A percentile compares a stretch with the other conserved stretches of the same genome.
Conservation (phyloP, 2,329 filamentous ascomycete species). For the Botrytis elliptica region DNA sequence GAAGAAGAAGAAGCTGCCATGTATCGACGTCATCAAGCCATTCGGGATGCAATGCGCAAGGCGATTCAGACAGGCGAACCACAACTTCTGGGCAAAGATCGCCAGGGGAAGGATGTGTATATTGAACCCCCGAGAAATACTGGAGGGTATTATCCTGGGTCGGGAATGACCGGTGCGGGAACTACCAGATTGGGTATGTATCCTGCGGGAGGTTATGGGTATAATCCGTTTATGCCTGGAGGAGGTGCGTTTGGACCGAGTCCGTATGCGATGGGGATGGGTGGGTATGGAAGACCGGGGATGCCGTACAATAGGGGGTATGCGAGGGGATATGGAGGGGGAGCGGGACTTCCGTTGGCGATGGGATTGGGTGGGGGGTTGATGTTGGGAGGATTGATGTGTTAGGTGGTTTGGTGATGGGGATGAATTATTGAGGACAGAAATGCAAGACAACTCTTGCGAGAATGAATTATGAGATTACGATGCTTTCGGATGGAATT, state of each 20-base stretch:
- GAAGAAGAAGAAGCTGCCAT: slow-evolving; percentile 47
- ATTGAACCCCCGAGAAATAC: slow-evolving; percentile 50
- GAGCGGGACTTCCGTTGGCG: slow-evolving; percentile 46
- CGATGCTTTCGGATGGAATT: background rate
- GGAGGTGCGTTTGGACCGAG: slow-evolving; percentile 8
- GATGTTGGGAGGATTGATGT: slow-evolving; percentile 46
- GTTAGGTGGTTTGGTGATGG: slow-evolving; percentile 17
- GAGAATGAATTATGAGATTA: background rate
- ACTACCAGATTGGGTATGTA: slow-evolving; percentile 16
- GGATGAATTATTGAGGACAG: background rate
- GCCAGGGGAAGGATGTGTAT: slow-evolving; percentile 55
- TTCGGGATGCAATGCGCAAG: slow-evolving; percentile 50
- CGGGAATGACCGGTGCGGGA: slow-evolving; percentile 29
- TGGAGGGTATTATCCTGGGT: background rate
- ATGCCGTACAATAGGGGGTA: slow-evolving; percentile 48
- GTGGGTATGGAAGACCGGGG: slow-evolving; percentile 48
- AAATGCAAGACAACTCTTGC: background rate
- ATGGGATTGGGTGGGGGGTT: slow-evolving; percentile 48
- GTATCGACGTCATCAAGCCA: slow-evolving; percentile 51
- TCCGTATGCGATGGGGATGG: slow-evolving; percentile 44
- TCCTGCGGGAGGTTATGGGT: slow-evolving; percentile 41
- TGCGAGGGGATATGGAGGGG: slow-evolving; percentile 46
- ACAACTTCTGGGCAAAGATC: slow-evolving; percentile 54
- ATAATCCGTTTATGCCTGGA: slow-evolving; percentile 47
- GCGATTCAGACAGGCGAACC: slow-evolving; percentile 55